phyloP scores from a whole-genome alignment of 306 rosid species.

The Dryas octopetala region DNA sequence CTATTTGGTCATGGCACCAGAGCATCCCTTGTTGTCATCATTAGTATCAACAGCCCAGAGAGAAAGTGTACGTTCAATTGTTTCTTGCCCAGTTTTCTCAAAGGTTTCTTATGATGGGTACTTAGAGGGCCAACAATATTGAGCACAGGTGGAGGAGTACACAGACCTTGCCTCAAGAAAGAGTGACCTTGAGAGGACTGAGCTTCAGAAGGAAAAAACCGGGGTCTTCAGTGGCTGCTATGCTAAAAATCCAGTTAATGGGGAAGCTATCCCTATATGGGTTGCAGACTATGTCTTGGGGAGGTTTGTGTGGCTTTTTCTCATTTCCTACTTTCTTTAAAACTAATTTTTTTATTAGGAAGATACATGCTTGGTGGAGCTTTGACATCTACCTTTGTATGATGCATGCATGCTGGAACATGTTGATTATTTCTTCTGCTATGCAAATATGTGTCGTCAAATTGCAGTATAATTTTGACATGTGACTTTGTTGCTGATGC shows the following conservation, averaged over 20 bases:
- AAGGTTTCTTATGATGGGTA: slow-evolving; percentile 34
- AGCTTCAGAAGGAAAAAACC: slow-evolving; percentile 95
- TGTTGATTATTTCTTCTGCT: slow-evolving; percentile 27
- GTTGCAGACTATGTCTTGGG: slow-evolving; percentile 97
- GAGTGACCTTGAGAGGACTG: slow-evolving; percentile 98
- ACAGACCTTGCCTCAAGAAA: slow-evolving; percentile 71
- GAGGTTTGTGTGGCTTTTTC: slow-evolving; percentile 56
- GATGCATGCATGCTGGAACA: slow-evolving; percentile 12
- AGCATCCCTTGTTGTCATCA: slow-evolving; percentile 67
- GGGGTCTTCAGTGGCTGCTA: slow-evolving; percentile 90
- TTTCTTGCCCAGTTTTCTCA: slow-evolving; percentile 34
- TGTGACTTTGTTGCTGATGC: slow-evolving; percentile 34
- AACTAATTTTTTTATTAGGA: slow-evolving; percentile 5
- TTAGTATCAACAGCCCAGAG: slow-evolving; percentile 56
- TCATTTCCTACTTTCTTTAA: slow-evolving; percentile 8
- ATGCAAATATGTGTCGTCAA: slow-evolving; percentile 16
- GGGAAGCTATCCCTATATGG: slow-evolving; percentile 89
- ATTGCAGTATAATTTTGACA: slow-evolving; percentile 2
- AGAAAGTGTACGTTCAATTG: slow-evolving; percentile 51
- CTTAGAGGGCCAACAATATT: slow-evolving; percentile 41
- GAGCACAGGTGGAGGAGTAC: slow-evolving; percentile 81
- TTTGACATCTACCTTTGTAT: background rate
- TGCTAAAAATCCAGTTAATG: slow-evolving; percentile 86
- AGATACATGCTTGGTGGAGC: slow-evolving; percentile 15
- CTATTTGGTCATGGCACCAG: slow-evolving; percentile 92